Evolutionary conservation across 345 rosid genomes (phyloP).

Genomic region (Eucalyptus tenuipes): DNA sequence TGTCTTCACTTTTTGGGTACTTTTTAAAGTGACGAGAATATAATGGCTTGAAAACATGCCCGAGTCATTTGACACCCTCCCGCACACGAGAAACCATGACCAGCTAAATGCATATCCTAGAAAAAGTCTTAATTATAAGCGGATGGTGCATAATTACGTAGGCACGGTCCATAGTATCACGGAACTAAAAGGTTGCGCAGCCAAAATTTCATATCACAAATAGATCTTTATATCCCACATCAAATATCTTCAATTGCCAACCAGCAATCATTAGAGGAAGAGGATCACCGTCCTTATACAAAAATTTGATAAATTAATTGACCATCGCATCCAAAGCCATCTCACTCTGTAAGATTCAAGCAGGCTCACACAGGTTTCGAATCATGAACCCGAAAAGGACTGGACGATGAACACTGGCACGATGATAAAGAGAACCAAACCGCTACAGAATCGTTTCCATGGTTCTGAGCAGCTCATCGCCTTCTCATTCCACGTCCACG

Average conservation of each 20-base stretch:
- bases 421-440: background rate
- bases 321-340: background rate
- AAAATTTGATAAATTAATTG: background rate
- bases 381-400: background rate
- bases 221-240: background rate
- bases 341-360: background rate
- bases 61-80: background rate
- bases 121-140: background rate
- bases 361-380: background rate
- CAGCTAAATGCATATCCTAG: background rate
- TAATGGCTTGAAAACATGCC: background rate
- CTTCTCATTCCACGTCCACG: conserved; percentile 99
- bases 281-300: background rate
- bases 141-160: background rate
- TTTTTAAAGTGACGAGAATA: background rate
- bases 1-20: background rate
- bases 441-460: background rate
- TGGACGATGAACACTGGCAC: background rate
- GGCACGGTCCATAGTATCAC: background rate
- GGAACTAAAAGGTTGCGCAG: background rate
- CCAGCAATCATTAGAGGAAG: background rate
- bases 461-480: conserved; percentile 26
- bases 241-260: background rate
- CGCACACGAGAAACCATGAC: background rate
- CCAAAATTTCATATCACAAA: background rate